Evolutionary conservation across 345 rosid genomes (phyloP).

Genomic region (Excoecaria agallocha): DNA sequence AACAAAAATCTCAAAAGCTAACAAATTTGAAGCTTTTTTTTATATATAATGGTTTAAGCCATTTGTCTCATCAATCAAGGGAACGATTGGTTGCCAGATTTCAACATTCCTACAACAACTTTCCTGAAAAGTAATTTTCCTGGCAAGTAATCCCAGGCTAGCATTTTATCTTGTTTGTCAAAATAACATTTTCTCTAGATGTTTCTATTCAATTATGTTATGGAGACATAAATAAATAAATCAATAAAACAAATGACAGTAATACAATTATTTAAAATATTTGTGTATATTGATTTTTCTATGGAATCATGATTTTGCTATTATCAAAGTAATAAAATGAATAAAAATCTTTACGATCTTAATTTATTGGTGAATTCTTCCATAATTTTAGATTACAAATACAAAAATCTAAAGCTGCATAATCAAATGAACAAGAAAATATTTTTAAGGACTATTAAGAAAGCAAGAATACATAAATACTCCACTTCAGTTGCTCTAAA

Average conservation of each 20-base stretch:
- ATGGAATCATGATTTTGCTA: too few relatives aligned
- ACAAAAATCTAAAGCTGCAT: too few relatives aligned
- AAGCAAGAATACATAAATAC: too few relatives aligned
- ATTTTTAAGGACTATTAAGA: too few relatives aligned
- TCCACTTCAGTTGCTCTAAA: too few relatives aligned
- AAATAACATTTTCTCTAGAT: neutral
- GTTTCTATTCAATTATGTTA: neutral
- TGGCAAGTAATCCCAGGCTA: neutral
- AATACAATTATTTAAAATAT: neutral
- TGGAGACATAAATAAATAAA: neutral
- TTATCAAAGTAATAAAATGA: neutral
- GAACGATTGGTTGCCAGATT: neutral
- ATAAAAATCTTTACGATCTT: neutral
- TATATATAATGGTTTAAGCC: too few relatives aligned
- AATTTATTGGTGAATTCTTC: neutral
- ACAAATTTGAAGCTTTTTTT: neutral
- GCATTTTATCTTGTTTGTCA: too few relatives aligned
- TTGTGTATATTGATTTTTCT: too few relatives aligned
- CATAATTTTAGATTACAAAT: too few relatives aligned
- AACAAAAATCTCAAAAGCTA: neutral
- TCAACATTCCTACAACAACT: neutral
- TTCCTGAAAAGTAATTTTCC: neutral
- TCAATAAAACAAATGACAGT: neutral
- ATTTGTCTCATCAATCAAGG: neutral
- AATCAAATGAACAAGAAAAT: too few relatives aligned